Evolutionary conservation across 176 grass and related monocot species (phyloP).

Genomic region (Cymbopogon citratus): DNA sequence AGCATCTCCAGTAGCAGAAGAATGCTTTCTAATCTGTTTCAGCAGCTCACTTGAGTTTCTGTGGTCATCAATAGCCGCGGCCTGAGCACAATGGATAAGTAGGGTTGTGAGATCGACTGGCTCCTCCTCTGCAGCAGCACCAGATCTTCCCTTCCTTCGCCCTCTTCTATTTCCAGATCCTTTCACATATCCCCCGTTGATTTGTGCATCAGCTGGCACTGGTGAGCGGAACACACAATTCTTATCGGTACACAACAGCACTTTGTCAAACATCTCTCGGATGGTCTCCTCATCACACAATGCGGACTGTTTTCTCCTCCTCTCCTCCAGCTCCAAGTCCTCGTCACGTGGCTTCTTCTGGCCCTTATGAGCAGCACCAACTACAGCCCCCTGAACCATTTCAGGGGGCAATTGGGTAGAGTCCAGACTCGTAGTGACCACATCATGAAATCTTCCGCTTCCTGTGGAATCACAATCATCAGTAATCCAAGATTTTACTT

Average conservation of each 20-base stretch:
- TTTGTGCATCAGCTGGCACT: conserved; percentile 11
- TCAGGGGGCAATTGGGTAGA: not conserved
- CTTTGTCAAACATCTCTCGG: conserved; percentile 45
- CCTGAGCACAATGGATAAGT: conserved; percentile 40
- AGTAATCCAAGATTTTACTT: not conserved
- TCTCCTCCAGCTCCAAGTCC: conserved; percentile 19
- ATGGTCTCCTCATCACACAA: conserved; percentile 30
- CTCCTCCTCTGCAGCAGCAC: not conserved
- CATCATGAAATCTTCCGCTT: not conserved
- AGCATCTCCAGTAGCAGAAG: conserved; percentile 30
- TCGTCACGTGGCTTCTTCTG: conserved; percentile 29
- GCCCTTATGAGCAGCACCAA: conserved; percentile 13
- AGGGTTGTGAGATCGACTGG: conserved; percentile 35
- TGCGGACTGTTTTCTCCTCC: conserved; percentile 34
- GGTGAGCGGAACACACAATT: conserved; percentile 15
- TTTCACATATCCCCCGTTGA: conserved; percentile 26
- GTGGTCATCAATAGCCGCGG: conserved; percentile 33
- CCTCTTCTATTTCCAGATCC: conserved; percentile 36
- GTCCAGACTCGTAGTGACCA: not conserved
- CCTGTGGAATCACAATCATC: not conserved
- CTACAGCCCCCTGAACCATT: not conserved
- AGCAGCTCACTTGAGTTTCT: conserved; percentile 15
- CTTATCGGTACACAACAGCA: conserved; percentile 27
- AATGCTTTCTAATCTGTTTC: conserved; percentile 37
- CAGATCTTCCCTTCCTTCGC: conserved; percentile 24